A percentile compares a stretch with the other conserved stretches of the same genome.
phyloP scores from a whole-genome alignment of 768 basidiomycete genomes.

The Strobilomyces dryophilus region DNA sequence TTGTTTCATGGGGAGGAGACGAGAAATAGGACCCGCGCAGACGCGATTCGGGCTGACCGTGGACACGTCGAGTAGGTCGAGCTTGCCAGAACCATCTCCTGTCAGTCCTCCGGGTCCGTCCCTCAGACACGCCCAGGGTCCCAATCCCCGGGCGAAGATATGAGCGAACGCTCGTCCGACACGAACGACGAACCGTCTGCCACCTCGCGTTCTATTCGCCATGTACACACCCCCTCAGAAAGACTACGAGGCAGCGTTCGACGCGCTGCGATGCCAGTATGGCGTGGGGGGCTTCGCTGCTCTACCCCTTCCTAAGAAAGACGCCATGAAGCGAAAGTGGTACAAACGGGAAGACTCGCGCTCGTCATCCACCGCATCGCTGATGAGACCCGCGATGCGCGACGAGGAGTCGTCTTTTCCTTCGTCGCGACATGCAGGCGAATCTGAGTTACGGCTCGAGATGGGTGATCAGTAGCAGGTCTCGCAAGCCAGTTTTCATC shows the following conservation, averaged over 20 bases:
- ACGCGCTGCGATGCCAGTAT: constrained; percentile 16
- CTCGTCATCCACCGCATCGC: constrained; percentile 15
- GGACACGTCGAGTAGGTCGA: too few species aligned
- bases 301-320: background rate
- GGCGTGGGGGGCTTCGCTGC: constrained; percentile 10
- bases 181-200: background rate
- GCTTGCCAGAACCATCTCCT: too few species aligned
- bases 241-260: constrained; percentile 24
- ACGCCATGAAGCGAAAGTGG: constrained; percentile 13
- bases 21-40: too few species aligned
- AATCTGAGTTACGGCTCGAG: background rate
- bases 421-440: background rate
- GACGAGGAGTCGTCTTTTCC: background rate
- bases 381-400: constrained; percentile 1
- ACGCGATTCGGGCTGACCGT: too few species aligned
- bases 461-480: constrained; percentile 3
- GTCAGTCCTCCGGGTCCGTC: too few species aligned
- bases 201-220: background rate
- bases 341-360: constrained; percentile 13
- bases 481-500: background rate
- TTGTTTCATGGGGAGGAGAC: too few species aligned
- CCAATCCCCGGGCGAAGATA: too few species aligned
- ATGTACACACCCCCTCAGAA: constrained; percentile 12
- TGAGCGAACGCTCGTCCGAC: background rate
- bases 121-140: too few species aligned